These are phyloP conservation scores for Clarireedia homoeocarpa DNA, from an alignment of 2,329 filamentous ascomycete genomes.

Conservation along the genomic window DNA sequence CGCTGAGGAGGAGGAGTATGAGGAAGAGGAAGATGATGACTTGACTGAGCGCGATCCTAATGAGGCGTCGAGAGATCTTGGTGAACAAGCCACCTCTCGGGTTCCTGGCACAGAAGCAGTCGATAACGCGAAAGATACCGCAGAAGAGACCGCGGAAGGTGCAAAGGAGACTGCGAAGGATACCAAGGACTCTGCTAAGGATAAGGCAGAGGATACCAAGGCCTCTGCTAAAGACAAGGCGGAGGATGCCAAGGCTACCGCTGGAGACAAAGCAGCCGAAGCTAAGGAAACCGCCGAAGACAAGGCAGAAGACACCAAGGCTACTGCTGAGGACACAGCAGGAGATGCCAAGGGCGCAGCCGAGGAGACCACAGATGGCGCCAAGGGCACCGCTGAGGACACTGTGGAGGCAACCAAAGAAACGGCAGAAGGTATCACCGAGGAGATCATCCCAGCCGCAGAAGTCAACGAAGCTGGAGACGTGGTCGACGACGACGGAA, in stretches of 20 bases:
- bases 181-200: neutral
- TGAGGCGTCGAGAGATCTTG: neutral
- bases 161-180: too few species aligned
- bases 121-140: too few species aligned
- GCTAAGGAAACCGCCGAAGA: neutral
- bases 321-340: neutral
- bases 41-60: conserved; percentile 6
- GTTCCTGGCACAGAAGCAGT: neutral
- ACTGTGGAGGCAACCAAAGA: neutral
- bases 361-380: neutral
- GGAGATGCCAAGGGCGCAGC: neutral
- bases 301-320: neutral
- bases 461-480: conserved; percentile 41
- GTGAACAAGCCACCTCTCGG: neutral
- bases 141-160: too few species aligned
- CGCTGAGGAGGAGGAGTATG: conserved; percentile 32
- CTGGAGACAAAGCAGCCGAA: neutral
- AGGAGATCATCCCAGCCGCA: conserved; percentile 10
- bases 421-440: neutral
- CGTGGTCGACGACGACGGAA: conserved; percentile 44
- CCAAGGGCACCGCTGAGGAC: neutral
- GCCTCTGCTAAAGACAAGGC: neutral
- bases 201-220: neutral
- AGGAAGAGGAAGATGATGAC: conserved; percentile 18
- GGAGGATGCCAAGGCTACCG: neutral